A percentile compares a stretch with the other conserved stretches of the same genome.
Evolutionary conservation across 352 stramenopile species (phyloP).

Genomic region (Phytopythium delawarense): DNA sequence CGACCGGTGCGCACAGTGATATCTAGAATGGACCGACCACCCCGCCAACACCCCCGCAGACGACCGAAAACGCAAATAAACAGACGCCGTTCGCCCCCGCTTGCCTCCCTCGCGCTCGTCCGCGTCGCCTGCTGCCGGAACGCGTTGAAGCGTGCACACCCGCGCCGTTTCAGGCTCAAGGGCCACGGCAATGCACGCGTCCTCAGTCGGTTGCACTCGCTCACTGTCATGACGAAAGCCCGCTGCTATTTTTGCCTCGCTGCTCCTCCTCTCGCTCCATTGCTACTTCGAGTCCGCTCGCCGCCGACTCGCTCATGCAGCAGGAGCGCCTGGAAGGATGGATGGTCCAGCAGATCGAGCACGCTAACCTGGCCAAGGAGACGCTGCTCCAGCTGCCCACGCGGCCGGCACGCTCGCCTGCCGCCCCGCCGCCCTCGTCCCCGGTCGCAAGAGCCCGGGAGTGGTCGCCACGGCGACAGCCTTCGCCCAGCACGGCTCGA

Average conservation of each 20-base stretch:
- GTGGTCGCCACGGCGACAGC: background rate
- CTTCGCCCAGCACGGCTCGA: background rate
- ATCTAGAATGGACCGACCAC: slow-evolving; percentile 9
- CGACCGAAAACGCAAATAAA: background rate
- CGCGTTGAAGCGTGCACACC: background rate
- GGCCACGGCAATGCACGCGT: background rate
- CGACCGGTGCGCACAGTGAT: slow-evolving; percentile 30
- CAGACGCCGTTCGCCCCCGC: background rate
- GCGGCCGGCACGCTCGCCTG: background rate
- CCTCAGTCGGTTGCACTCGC: background rate
- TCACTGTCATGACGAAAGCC: background rate
- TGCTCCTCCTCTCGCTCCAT: background rate
- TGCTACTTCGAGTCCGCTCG: background rate
- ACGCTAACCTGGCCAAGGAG: slow-evolving; percentile 60
- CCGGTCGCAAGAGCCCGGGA: background rate
- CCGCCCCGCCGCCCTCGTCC: slow-evolving; percentile 6
- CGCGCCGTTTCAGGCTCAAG: background rate
- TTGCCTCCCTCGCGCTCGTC: background rate
- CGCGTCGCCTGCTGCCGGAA: no score
- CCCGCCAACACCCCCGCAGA: slow-evolving; percentile 12
- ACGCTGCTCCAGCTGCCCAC: slow-evolving; percentile 56
- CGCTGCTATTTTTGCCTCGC: background rate
- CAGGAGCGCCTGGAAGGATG: slow-evolving; percentile 65
- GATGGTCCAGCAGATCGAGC: slow-evolving; percentile 72
- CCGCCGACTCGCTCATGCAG: slow-evolving; percentile 38